Evolutionary conservation across 148 eudicot genomes (phyloP), one percentile per base, ranked within the genome.

Genomic region (Gaultheria prostrata): DNA sequence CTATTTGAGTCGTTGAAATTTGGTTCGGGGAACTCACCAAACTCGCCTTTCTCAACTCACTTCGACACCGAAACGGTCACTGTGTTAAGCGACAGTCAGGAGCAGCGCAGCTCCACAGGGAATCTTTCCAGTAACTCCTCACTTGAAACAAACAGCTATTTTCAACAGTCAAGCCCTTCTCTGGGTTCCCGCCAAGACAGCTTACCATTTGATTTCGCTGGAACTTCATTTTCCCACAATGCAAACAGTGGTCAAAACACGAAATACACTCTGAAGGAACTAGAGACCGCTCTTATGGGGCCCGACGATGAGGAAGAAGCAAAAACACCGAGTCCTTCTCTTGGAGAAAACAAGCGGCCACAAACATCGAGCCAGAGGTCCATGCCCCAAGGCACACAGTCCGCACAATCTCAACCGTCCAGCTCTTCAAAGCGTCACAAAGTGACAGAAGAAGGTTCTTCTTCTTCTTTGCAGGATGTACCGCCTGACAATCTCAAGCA

Each of bases 241-340:
- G 86, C 83, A 80, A 86, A 77, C 54, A 45, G 78, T 75, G 87
- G 84, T 53, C 89, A 80, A 28, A 85, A 87, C 74, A 85, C 90
- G n/a, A 84, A 84, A 54, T 73, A 89, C 82, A 88, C 90, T 33
- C 85, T 95, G 83, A 88, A 83, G 78, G 90, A 95, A 80, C 82
- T 95, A 53, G 98, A 95, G 79, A 91, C 85, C 12, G 97, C 89
- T 74, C 92, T 95, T 24, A 94, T 95, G 98, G 93, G 84, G 15
- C 85, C 90, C 5, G 95, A 90, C 56, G 89, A 84, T 11, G 89
- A 85, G 6, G 89, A 87, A 28, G 91, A 85, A 83, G 86, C 78
- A 53, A 83, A 84, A 17, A 85, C 77, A 1, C 77, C 86, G 28
- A 77, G 80, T 72, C 87, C 87, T 7, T 82, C 83, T 48, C 54